Evolutionary conservation across 257 asterid species (phyloP).

Genomic region (Rauvolfia tetraphylla): DNA sequence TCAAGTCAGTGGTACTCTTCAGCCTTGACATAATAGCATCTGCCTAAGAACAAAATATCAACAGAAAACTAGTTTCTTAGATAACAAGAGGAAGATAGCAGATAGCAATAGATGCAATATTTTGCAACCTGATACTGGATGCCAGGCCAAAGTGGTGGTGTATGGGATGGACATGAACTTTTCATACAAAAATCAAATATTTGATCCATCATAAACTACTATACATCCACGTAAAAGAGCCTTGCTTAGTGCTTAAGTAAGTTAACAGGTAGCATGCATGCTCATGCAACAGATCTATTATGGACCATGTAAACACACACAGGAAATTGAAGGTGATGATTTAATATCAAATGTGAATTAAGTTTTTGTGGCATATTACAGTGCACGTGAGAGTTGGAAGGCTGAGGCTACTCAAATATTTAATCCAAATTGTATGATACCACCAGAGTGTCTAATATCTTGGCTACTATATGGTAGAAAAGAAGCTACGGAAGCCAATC

Average conservation of each 20-base stretch:
- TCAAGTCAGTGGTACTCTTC: constrained; percentile 28
- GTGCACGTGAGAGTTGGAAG: neutral
- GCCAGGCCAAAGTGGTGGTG: neutral
- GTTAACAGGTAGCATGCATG: neutral
- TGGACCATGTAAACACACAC: neutral
- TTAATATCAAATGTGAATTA: neutral
- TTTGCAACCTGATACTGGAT: neutral
- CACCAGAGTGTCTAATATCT: neutral
- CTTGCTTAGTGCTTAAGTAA: neutral
- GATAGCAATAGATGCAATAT: neutral
- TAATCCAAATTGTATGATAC: neutral
- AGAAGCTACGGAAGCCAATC: neutral
- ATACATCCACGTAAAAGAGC: neutral
- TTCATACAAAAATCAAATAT: too few relatives aligned
- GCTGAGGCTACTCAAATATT: neutral
- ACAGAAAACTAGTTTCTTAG: constrained; percentile 7
- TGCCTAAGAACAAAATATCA: constrained; percentile 43
- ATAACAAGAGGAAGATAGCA: neutral
- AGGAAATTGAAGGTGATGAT: neutral
- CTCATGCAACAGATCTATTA: neutral
- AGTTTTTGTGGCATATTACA: neutral
- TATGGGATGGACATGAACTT: neutral
- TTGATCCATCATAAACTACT: too few relatives aligned
- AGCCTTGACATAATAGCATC: constrained; percentile 66
- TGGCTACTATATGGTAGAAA: neutral